phyloP scores from a whole-genome alignment of 2,329 filamentous ascomycete genomes.

The Trichophyton rubrum region DNA sequence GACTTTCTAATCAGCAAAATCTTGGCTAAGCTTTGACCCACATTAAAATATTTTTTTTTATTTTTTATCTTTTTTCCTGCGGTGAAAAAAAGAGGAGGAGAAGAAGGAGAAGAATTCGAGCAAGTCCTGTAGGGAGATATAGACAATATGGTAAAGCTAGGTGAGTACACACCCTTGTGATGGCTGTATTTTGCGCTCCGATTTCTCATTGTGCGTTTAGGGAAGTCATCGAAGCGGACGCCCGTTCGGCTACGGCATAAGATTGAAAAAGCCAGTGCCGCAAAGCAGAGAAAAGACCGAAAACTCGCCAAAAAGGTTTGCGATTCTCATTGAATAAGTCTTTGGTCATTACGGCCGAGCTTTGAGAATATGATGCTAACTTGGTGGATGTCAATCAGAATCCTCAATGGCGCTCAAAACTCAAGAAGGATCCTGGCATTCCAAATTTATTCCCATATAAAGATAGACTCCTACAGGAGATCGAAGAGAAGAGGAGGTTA shows the following conservation, averaged over 20 bases:
- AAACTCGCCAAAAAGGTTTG: slow-evolving; percentile 73
- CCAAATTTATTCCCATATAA: slow-evolving; percentile 97
- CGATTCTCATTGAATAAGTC: not conserved
- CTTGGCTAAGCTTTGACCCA: not conserved
- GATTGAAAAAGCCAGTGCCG: slow-evolving; percentile 81
- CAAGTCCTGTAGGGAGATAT: not conserved
- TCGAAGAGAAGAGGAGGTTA: slow-evolving; percentile 71
- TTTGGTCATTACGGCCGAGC: not conserved
- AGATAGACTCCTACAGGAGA: slow-evolving; percentile 84
- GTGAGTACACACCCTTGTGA: slow-evolving; percentile 17
- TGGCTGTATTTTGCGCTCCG: not conserved
- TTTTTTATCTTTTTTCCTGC: slow-evolving; percentile 1
- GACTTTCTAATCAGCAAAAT: not conserved
- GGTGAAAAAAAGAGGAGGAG: not conserved
- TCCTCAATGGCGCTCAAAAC: slow-evolving; percentile 84
- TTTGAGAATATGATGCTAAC: not conserved
- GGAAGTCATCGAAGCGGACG: slow-evolving; percentile 88
- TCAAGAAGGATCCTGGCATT: slow-evolving; percentile 97
- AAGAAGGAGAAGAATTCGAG: not conserved
- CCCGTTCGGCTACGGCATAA: slow-evolving; percentile 85
- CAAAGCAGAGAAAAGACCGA: slow-evolving; percentile 80
- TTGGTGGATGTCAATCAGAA: slow-evolving; percentile 41
- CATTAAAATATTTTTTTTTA: not conserved
- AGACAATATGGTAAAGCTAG: slow-evolving; percentile 30
- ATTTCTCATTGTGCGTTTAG: slow-evolving; percentile 35